Evolutionary conservation across 1,284 basidiomycete genomes (phyloP).

Genomic region (Lignosus rhinocerotis): DNA sequence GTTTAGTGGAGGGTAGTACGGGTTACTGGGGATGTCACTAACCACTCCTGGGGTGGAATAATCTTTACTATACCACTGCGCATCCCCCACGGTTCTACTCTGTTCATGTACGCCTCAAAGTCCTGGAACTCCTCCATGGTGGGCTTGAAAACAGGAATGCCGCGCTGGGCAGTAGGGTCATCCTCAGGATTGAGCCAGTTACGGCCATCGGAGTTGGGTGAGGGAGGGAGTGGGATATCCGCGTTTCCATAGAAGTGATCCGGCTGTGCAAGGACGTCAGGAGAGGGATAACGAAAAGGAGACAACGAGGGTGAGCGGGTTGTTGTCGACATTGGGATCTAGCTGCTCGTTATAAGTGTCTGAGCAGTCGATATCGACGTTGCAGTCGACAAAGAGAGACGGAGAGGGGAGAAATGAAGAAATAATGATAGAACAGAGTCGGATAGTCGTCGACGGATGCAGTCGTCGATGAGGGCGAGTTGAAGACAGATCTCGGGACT

Average conservation of each 20-base stretch:
- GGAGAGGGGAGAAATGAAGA: background rate
- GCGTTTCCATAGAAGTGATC: constrained; percentile 78
- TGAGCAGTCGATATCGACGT: background rate
- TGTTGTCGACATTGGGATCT: constrained; percentile 25
- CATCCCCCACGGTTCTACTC: constrained; percentile 85
- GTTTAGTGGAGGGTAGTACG: constrained; percentile 3
- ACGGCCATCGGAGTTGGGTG: constrained; percentile 58
- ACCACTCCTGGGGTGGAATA: constrained; percentile 93
- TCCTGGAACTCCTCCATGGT: constrained; percentile 86
- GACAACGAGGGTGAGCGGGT: constrained; percentile 48
- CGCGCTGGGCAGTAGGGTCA: constrained; percentile 81
- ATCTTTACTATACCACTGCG: constrained; percentile 92
- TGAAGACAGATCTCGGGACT: background rate
- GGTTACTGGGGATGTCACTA: constrained; percentile 32
- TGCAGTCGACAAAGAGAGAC: background rate
- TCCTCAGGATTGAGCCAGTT: constrained; percentile 76
- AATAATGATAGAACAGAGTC: constrained; percentile 7
- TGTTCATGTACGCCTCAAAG: constrained; percentile 87
- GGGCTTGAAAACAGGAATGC: constrained; percentile 93
- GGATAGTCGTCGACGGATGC: background rate
- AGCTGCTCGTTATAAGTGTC: background rate
- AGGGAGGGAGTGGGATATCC: constrained; percentile 51
- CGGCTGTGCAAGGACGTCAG: constrained; percentile 58
- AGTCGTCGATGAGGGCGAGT: background rate
- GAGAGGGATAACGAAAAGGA: constrained; percentile 55